Conservation (phyloP, 2,329 filamentous ascomycete genomes). For the Pestalotiopsis sp. region DNA sequence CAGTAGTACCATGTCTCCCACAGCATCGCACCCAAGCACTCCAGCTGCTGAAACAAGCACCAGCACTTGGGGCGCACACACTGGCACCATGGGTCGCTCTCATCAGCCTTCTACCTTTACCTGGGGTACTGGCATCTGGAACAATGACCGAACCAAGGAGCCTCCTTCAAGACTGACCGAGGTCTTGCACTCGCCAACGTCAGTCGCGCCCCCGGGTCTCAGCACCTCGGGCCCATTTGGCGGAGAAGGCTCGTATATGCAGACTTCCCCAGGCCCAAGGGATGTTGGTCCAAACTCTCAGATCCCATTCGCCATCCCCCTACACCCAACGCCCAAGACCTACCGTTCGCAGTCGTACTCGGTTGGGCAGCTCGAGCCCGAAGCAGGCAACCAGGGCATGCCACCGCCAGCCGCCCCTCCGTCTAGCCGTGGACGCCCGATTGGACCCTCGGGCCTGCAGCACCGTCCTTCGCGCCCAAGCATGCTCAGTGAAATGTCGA, state of each 20-base stretch:
- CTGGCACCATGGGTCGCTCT: slow-evolving; percentile 46
- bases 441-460: slow-evolving; percentile 69
- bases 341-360: slow-evolving; percentile 97
- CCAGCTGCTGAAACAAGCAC: slow-evolving; percentile 66
- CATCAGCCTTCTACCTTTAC: slow-evolving; percentile 56
- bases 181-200: slow-evolving; percentile 74
- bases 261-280: slow-evolving; percentile 51
- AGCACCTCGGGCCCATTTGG: slow-evolving; percentile 46
- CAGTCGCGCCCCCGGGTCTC: slow-evolving; percentile 47
- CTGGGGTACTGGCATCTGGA: slow-evolving; percentile 85
- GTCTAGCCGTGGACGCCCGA: slow-evolving; percentile 49
- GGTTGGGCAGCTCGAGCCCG: slow-evolving; percentile 82
- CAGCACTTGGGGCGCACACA: slow-evolving; percentile 54
- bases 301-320: slow-evolving; percentile 82
- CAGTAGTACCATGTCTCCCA: slow-evolving; percentile 74
- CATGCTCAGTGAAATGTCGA: slow-evolving; percentile 72
- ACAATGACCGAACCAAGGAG: slow-evolving; percentile 70
- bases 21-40: slow-evolving; percentile 77
- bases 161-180: slow-evolving; percentile 73
- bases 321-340: slow-evolving; percentile 88
- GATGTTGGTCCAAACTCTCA: slow-evolving; percentile 59
- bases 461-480: slow-evolving; percentile 79
- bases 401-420: slow-evolving; percentile 41
- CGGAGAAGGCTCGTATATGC: slow-evolving; percentile 43
- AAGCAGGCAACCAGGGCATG: slow-evolving; percentile 38